Conservation (phyloP, 495 filamentous ascomycete genomes). For the Bathelium albidoporum region DNA sequence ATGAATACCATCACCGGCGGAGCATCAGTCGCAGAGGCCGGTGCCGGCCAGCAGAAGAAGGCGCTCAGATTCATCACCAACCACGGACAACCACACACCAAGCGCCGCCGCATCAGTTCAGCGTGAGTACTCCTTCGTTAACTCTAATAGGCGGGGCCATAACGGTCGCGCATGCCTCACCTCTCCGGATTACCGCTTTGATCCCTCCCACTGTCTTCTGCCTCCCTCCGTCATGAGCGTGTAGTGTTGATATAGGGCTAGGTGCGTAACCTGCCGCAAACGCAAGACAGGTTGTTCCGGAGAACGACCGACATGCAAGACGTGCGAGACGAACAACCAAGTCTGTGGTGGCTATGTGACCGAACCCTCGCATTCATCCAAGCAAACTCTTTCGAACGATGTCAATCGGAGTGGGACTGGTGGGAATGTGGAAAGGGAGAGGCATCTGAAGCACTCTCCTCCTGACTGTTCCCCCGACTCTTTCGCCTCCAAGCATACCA, state of each 20-base stretch:
- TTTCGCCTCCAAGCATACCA: background rate
- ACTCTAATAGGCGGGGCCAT: background rate
- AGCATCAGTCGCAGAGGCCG: background rate
- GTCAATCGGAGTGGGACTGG: background rate
- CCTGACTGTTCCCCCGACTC: background rate
- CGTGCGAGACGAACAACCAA: conserved; percentile 30
- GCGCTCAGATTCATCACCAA: conserved; percentile 72
- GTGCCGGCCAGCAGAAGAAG: conserved; percentile 17
- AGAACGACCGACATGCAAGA: conserved; percentile 29
- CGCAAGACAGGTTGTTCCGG: conserved; percentile 33
- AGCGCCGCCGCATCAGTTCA: conserved; percentile 69
- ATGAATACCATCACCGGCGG: background rate
- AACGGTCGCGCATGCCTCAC: background rate
- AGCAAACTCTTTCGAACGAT: background rate
- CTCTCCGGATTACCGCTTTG: conserved; percentile 3
- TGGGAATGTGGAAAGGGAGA: conserved; percentile 20
- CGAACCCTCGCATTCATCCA: conserved; percentile 11
- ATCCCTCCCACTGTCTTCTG: background rate
- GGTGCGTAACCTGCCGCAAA: conserved; percentile 49
- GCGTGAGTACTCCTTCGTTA: conserved; percentile 51
- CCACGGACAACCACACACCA: conserved; percentile 70
- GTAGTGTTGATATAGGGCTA: background rate
- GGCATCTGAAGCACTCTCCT: background rate
- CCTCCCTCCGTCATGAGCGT: background rate
- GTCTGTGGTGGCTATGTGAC: conserved; percentile 27